phyloP scores from a whole-genome alignment of 495 filamentous ascomycete genomes.

The Lasiosphaeria miniovina region DNA sequence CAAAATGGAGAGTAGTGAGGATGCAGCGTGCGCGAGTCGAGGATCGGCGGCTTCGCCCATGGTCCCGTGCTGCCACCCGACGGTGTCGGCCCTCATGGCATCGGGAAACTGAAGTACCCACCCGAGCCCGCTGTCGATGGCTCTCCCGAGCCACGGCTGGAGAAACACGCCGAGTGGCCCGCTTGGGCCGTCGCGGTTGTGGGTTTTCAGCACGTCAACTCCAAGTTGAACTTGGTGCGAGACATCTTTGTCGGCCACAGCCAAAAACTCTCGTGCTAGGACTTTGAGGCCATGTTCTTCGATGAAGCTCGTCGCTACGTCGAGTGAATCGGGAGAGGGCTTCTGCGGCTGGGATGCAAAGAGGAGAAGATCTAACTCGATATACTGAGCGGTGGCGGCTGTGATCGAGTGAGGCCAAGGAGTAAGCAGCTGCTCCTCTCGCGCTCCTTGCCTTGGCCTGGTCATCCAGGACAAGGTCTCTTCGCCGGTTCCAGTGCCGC shows the following conservation, averaged over 20 bases:
- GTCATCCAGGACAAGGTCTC: constrained; percentile 18
- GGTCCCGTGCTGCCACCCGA: constrained; percentile 6
- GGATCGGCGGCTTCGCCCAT: constrained; percentile 2
- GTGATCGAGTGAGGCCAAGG: constrained; percentile 9
- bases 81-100: constrained; percentile 4
- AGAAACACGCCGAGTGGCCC: constrained; percentile 1
- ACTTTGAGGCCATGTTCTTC: constrained; percentile 6
- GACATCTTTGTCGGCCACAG: background rate
- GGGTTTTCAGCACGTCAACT: background rate
- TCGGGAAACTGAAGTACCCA: constrained; percentile 20
- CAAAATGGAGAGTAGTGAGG: constrained; percentile 13
- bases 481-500: background rate
- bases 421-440: constrained; percentile 5
- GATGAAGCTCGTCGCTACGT: constrained; percentile 5
- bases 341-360: constrained; percentile 4
- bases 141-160: constrained; percentile 4
- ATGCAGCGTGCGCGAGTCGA: constrained; percentile 3
- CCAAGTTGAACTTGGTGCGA: background rate
- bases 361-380: constrained; percentile 22
- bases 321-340: constrained; percentile 3
- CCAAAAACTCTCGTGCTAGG: background rate
- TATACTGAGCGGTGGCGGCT: constrained; percentile 15
- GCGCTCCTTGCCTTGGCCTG: background rate
- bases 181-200: background rate
- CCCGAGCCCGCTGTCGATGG: constrained; percentile 22